Evolutionary conservation across 2,329 filamentous ascomycete genomes (phyloP).

Genomic region (Rosellinia necatrix): DNA sequence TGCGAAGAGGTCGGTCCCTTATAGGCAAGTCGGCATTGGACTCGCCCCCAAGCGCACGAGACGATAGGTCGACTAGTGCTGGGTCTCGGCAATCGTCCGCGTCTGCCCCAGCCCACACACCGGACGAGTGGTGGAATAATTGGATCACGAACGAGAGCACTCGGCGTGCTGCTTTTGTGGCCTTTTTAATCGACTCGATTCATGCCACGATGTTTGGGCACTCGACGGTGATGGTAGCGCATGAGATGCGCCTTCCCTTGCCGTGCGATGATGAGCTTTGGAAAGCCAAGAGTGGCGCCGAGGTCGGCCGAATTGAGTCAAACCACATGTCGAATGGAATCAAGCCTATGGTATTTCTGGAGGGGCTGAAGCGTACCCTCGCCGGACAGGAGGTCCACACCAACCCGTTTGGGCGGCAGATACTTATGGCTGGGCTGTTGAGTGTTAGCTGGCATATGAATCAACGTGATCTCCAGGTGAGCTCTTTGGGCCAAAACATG

Average conservation of each 20-base stretch:
- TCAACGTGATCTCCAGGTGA: constrained; percentile 90
- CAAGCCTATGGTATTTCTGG: constrained; percentile 84
- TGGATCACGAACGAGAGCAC: constrained; percentile 97
- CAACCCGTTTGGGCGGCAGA: constrained; percentile 89
- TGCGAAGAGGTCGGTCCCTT: constrained; percentile 89
- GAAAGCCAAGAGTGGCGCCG: constrained; percentile 85
- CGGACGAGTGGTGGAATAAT: constrained; percentile 91
- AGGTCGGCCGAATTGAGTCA: constrained; percentile 83
- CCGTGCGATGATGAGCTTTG: constrained; percentile 93
- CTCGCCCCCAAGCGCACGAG: constrained; percentile 76
- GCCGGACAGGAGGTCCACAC: constrained; percentile 85
- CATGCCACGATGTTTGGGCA: constrained; percentile 99
- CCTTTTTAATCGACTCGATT: constrained; percentile 93
- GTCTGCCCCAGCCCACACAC: constrained; percentile 66
- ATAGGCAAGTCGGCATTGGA: constrained; percentile 85
- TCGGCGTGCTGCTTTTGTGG: constrained; percentile 85
- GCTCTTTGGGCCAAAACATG: constrained; percentile 74
- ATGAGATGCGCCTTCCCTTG: constrained; percentile 88
- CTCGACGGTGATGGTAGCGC: constrained; percentile 93
- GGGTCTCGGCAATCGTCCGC: constrained; percentile 65
- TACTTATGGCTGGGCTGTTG: constrained; percentile 90
- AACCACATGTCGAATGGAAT: constrained; percentile 80
- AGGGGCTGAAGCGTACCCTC: constrained; percentile 86
- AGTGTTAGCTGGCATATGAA: constrained; percentile 99
- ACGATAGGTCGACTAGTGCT: constrained; percentile 55